A percentile compares a stretch with the other conserved stretches of the same genome.
Conservation (phyloP, 306 rosid genomes). For the Fagus sylvatica region DNA sequence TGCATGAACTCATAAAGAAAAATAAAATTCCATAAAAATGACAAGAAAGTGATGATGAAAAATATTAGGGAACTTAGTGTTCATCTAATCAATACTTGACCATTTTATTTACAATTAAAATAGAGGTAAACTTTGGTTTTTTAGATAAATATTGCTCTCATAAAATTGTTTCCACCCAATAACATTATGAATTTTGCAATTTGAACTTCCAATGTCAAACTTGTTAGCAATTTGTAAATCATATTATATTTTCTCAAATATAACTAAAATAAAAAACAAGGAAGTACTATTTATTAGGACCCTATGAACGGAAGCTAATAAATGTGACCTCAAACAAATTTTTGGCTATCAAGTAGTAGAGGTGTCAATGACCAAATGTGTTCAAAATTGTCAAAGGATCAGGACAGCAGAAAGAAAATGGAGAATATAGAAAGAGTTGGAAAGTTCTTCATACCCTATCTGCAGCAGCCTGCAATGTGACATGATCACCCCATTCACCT, state of each 20-base stretch:
- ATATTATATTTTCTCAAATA: background rate
- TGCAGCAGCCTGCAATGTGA: constrained; percentile 94
- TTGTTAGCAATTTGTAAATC: background rate
- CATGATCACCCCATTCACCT: constrained; percentile 99
- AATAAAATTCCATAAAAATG: background rate
- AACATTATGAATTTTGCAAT: background rate
- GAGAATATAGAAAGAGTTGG: background rate
- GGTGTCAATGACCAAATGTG: background rate
- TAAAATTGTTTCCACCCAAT: background rate
- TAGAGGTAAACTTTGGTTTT: no score
- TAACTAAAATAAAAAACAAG: constrained; percentile 4
- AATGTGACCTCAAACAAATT: background rate
- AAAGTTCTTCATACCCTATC: constrained; percentile 65
- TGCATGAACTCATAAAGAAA: background rate
- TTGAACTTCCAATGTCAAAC: background rate
- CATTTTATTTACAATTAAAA: background rate
- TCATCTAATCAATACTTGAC: no score
- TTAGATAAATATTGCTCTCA: background rate
- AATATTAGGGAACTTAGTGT: background rate
- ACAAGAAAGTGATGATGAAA: background rate
- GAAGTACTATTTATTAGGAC: background rate
- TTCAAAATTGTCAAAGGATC: background rate
- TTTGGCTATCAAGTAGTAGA: background rate
- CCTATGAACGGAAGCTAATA: background rate
- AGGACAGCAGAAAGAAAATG: constrained; percentile 21